A percentile compares a stretch with the other conserved stretches of the same genome.
phyloP scores from a whole-genome alignment of 2,329 filamentous ascomycete species.

The Bipolaris sorokiniana region DNA sequence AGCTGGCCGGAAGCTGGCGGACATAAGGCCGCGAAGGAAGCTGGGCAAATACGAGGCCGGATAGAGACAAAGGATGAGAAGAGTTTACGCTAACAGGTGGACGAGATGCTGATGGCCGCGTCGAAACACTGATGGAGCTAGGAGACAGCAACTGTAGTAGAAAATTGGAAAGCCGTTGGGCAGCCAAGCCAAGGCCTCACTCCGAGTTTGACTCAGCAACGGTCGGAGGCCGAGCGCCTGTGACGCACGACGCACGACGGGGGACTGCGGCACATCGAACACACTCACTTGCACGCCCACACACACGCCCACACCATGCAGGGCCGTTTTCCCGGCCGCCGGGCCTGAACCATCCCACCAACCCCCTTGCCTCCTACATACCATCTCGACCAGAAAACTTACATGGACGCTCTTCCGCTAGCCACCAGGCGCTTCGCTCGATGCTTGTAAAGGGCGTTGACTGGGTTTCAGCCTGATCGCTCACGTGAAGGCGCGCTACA shows the following conservation, averaged over 20 bases:
- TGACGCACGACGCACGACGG: constrained; percentile 7
- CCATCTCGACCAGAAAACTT: constrained; percentile 7
- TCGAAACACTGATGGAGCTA: constrained; percentile 1
- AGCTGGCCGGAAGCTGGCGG: constrained; percentile 3
- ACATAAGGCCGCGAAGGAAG: not conserved
- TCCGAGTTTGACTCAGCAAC: constrained; percentile 8
- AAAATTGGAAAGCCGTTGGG: constrained; percentile 4
- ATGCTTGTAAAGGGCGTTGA: constrained; percentile 10
- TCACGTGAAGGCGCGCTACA: constrained; percentile 10
- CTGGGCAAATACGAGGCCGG: not conserved
- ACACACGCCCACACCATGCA: constrained; percentile 4
- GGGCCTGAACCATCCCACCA: constrained; percentile 3
- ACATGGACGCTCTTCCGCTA: constrained; percentile 12
- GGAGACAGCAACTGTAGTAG: constrained; percentile 3
- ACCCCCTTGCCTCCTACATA: constrained; percentile 7
- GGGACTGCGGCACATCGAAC: constrained; percentile 8
- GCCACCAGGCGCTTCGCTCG: constrained; percentile 2
- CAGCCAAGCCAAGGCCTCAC: constrained; percentile 5
- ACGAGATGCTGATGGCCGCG: not conserved
- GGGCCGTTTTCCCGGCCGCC: constrained; percentile 15
- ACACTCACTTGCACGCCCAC: not conserved
- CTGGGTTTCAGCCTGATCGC: constrained; percentile 11
- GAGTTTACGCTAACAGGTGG: not conserved
- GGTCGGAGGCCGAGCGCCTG: constrained; percentile 10
- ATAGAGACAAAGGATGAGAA: not conserved